Conservation (phyloP, 2,329 filamentous ascomycete species). For the Fusarium abutilonis region DNA sequence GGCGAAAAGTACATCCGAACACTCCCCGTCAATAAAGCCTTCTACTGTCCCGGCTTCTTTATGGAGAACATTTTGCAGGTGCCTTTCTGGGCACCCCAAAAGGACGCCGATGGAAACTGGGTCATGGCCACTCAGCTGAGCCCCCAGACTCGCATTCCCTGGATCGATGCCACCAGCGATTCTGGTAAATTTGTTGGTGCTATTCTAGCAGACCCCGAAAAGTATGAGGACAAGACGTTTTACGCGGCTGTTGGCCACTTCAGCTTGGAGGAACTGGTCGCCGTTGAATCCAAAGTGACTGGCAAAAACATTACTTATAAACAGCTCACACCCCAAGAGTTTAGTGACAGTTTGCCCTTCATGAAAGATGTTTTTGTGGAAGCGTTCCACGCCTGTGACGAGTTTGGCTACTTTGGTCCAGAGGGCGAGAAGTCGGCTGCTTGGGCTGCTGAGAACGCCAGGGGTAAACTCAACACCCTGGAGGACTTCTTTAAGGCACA, state of each 20-base stretch:
- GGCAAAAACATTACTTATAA: conserved; percentile 50
- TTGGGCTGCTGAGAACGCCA: conserved; percentile 34
- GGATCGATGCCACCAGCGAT: conserved; percentile 57
- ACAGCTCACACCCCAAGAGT: conserved; percentile 35
- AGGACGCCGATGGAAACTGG: conserved; percentile 46
- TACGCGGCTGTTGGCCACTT: conserved; percentile 55
- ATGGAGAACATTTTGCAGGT: conserved; percentile 52
- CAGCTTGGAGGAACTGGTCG: conserved; percentile 52
- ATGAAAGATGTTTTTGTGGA: conserved; percentile 23
- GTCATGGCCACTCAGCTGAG: conserved; percentile 32
- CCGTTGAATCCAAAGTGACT: conserved; percentile 51
- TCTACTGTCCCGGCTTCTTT: conserved; percentile 55
- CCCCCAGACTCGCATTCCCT: conserved; percentile 51
- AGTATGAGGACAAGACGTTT: conserved; percentile 56
- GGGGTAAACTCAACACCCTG: conserved; percentile 34
- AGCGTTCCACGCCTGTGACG: conserved; percentile 16
- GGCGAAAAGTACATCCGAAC: conserved; percentile 62
- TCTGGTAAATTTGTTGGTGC: conserved; percentile 56
- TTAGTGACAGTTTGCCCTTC: conserved; percentile 23
- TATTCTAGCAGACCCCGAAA: conserved; percentile 55
- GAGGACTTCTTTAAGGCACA: conserved; percentile 38
- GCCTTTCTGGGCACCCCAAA: conserved; percentile 45
- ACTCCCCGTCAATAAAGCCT: conserved; percentile 56
- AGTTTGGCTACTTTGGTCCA: conserved; percentile 41
- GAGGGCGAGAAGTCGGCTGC: conserved; percentile 32